Conservation (phyloP, 441 rosid genomes). For the Euphorbia schlechtendalii region DNA sequence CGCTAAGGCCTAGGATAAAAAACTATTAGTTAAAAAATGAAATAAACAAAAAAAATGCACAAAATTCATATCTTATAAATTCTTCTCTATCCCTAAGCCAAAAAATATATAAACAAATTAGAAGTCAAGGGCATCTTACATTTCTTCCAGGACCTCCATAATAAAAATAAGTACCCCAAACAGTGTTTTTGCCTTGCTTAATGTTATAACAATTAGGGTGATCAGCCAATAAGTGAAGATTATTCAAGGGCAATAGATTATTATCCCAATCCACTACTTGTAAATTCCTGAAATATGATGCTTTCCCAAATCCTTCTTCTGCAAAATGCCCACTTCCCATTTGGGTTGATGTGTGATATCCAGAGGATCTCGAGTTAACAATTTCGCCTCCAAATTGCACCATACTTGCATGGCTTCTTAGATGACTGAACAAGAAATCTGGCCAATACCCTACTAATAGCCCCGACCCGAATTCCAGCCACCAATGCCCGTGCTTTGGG, state of each 20-base stretch:
- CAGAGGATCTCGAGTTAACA: constrained; percentile 59
- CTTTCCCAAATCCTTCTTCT: constrained; percentile 67
- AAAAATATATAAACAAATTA: not conserved
- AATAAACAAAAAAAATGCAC: not conserved
- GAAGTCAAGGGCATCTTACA: constrained; percentile 54
- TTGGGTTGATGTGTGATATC: constrained; percentile 74
- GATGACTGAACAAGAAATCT: constrained; percentile 62
- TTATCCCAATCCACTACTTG: constrained; percentile 96
- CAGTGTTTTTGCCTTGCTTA: constrained; percentile 65
- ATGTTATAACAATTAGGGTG: constrained; percentile 84
- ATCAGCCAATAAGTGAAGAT: constrained; percentile 69
- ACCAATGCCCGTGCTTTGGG: constrained; percentile 99
- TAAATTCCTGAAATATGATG: constrained; percentile 79
- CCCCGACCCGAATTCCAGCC: constrained; percentile 94
- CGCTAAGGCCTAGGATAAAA: constrained; percentile 12
- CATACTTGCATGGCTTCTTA: constrained; percentile 78
- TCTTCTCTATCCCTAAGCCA: constrained; percentile 8
- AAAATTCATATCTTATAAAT: too few relatives aligned
- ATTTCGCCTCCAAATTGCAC: too few relatives aligned
- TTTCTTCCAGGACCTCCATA: constrained; percentile 98
- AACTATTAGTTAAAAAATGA: constrained; percentile 3
- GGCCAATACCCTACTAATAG: constrained; percentile 97
- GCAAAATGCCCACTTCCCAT: constrained; percentile 98
- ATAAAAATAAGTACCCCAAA: constrained; percentile 91
- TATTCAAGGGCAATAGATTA: constrained; percentile 56